Evolutionary conservation across 768 basidiomycete species (phyloP).

Genomic region (Naematelia aurantialba): DNA sequence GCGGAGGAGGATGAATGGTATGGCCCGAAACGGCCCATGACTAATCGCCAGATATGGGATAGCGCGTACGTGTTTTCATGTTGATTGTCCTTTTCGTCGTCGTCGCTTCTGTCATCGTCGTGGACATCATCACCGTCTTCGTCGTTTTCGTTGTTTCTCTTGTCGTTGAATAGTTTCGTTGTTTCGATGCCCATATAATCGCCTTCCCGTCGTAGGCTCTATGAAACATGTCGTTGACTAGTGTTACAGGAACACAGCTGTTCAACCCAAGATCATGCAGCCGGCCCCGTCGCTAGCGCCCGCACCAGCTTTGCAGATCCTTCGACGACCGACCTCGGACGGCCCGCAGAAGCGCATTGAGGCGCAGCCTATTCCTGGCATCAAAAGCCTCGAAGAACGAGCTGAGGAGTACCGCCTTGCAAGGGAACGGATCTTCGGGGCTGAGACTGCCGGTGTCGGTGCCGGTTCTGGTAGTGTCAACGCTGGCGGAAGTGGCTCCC

Average conservation of each 20-base stretch:
- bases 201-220: no score
- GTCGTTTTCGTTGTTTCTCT: no score
- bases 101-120: not conserved
- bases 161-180: no score
- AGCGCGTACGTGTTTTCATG: slow-evolving; percentile 18
- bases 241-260: not conserved
- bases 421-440: slow-evolving; percentile 32
- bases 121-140: not conserved
- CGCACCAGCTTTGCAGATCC: slow-evolving; percentile 8
- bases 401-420: slow-evolving; percentile 40
- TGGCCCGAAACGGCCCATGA: slow-evolving; percentile 14
- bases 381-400: slow-evolving; percentile 41
- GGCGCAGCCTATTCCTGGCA: slow-evolving; percentile 34
- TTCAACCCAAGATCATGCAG: not conserved
- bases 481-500: not conserved
- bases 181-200: no score
- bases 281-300: not conserved
- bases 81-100: not conserved
- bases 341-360: not conserved
- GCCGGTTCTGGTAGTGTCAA: not conserved
- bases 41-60: slow-evolving; percentile 33
- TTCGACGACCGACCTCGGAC: slow-evolving; percentile 4
- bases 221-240: not conserved
- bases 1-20: slow-evolving; percentile 25
- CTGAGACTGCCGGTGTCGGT: not conserved